Evolutionary conservation across 495 filamentous ascomycete species (phyloP).

Genomic region (Geopyxis carbonaria): DNA sequence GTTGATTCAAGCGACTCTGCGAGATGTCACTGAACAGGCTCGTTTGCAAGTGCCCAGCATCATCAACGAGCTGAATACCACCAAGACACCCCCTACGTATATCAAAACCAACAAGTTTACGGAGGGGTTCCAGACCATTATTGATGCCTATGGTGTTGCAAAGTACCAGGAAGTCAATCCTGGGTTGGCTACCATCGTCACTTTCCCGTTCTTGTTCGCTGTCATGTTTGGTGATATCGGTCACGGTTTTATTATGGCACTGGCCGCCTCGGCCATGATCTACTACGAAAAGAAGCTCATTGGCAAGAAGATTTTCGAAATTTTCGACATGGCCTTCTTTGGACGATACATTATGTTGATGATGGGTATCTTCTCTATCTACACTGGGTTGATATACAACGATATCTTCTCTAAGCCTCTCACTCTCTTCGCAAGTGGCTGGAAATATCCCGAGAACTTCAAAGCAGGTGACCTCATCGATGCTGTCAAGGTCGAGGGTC

Average conservation of each 20-base stretch:
- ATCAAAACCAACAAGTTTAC: constrained; percentile 97
- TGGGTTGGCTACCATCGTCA: constrained; percentile 81
- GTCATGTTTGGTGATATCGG: constrained; percentile 99
- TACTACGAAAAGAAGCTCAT: constrained; percentile 74
- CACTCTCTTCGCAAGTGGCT: constrained; percentile 73
- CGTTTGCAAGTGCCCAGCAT: constrained; percentile 91
- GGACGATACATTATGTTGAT: constrained; percentile 95
- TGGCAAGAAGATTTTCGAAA: constrained; percentile 78
- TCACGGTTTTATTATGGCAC: constrained; percentile 72
- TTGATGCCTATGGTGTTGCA: constrained; percentile 92
- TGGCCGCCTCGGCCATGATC: constrained; percentile 74
- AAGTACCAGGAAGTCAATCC: constrained; percentile 97
- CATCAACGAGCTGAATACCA: constrained; percentile 88
- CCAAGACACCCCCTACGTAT: constrained; percentile 92
- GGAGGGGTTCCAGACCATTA: constrained; percentile 93
- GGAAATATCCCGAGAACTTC: constrained; percentile 63
- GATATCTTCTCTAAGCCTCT: constrained; percentile 89
- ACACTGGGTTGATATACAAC: constrained; percentile 94
- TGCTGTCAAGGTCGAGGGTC: constrained; percentile 42
- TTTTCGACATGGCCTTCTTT: constrained; percentile 96
- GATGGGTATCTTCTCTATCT: constrained; percentile 95
- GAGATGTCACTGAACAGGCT: constrained; percentile 90
- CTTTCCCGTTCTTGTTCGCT: constrained; percentile 94
- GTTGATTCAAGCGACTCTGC: constrained; percentile 85
- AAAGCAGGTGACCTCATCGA: constrained; percentile 40